A percentile compares a stretch with the other conserved stretches of the same genome.
phyloP scores from a whole-genome alignment of 2,329 filamentous ascomycete species.

The Tolypocladium capitatum region DNA sequence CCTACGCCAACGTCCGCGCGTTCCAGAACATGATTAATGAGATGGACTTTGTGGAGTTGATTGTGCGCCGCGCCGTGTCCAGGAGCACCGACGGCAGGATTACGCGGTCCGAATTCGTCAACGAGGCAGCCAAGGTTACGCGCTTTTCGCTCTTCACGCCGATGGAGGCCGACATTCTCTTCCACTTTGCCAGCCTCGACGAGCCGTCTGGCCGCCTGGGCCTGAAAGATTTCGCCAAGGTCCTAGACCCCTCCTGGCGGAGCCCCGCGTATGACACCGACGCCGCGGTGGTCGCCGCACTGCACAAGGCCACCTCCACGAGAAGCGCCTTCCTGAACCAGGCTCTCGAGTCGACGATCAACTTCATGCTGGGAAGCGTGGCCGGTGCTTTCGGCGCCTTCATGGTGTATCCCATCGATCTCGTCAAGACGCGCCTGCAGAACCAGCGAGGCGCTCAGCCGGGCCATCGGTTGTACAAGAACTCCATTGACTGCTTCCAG shows the following conservation, averaged over 20 bases:
- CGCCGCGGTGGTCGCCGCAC: constrained; percentile 22
- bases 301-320: constrained; percentile 21
- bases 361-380: constrained; percentile 78
- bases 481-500: constrained; percentile 86
- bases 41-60: constrained; percentile 93
- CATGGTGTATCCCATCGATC: constrained; percentile 98
- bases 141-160: constrained; percentile 94
- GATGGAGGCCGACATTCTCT: constrained; percentile 97
- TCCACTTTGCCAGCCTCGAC: constrained; percentile 93
- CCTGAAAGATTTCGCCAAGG: constrained; percentile 79
- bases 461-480: constrained; percentile 86
- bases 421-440: constrained; percentile 97
- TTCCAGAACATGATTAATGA: constrained; percentile 97
- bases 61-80: constrained; percentile 72
- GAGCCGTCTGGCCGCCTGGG: constrained; percentile 76
- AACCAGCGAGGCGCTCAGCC: constrained; percentile 79
- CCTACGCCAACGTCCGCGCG: constrained; percentile 91
- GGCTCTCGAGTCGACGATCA: constrained; percentile 60
- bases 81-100: constrained; percentile 87
- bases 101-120: constrained; percentile 83
- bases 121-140: constrained; percentile 81
- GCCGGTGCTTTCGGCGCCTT: constrained; percentile 97
- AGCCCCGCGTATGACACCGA: constrained; percentile 40
- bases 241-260: constrained; percentile 87
- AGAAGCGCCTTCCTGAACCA: constrained; percentile 38